These are phyloP conservation scores for Takashimella tepidaria DNA, from an alignment of 1,284 basidiomycete genomes.

Conservation along the genomic window DNA sequence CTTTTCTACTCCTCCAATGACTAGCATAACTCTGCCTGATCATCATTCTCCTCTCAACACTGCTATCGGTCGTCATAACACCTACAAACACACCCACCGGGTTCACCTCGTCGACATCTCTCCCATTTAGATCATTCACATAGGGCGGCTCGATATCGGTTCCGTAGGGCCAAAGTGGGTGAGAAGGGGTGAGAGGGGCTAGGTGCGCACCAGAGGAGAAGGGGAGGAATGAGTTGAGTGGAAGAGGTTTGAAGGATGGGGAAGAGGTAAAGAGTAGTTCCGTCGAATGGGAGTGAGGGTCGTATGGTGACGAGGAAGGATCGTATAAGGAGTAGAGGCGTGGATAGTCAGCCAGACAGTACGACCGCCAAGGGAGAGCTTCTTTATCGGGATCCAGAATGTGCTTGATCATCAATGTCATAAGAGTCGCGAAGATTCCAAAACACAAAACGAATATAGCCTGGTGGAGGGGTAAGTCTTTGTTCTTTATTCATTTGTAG, in stretches of 20 bases:
- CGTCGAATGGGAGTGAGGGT: constrained; percentile 6
- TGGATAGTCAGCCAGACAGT: constrained; percentile 63
- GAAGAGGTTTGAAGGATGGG: constrained; percentile 12
- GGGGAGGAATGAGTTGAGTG: background rate
- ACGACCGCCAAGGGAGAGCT: constrained; percentile 86
- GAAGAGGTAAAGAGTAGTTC: constrained; percentile 13
- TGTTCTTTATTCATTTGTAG: no score
- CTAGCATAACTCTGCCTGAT: constrained; percentile 85
- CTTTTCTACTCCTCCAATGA: constrained; percentile 70
- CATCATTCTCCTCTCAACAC: constrained; percentile 78
- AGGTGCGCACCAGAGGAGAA: constrained; percentile 15
- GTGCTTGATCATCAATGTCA: constrained; percentile 72
- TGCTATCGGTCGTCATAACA: constrained; percentile 84
- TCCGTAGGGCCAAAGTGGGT: constrained; percentile 46
- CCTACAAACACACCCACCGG: constrained; percentile 87
- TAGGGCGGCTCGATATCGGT: constrained; percentile 19
- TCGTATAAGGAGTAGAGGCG: constrained; percentile 39
- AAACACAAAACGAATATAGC: constrained; percentile 60
- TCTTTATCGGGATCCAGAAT: constrained; percentile 94
- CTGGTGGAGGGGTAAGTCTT: constrained; percentile 4
- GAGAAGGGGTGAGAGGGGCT: constrained; percentile 25
- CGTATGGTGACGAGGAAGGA: constrained; percentile 6
- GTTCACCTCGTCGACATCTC: constrained; percentile 59
- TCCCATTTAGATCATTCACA: constrained; percentile 18
- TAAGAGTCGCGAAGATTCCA: constrained; percentile 56